Percentiles rank a stretch among this genome's conserved stretches.
These are phyloP conservation scores for Aspergillus indologenus DNA, from an alignment of 495 filamentous ascomycete genomes.

Conservation along the genomic window DNA sequence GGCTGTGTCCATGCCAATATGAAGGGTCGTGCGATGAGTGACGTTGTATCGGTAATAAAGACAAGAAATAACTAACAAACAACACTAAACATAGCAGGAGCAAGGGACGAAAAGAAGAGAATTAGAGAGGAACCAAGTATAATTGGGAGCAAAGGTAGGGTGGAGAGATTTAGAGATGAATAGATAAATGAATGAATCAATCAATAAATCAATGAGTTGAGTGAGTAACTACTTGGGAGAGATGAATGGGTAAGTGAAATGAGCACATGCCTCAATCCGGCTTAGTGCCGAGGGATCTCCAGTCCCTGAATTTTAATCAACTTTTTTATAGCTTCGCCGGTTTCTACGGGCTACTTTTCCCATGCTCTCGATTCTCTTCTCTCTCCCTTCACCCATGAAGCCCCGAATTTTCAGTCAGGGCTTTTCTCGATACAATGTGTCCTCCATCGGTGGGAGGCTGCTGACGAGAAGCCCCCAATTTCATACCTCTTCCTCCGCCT, in stretches of 20 bases:
- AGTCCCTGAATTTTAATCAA: not conserved
- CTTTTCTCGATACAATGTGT: conserved; percentile 14
- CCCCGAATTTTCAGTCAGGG: conserved; percentile 14
- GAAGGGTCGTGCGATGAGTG: no score
- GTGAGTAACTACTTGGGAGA: no score
- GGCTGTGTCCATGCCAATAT: conserved; percentile 9
- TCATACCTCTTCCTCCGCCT: conserved; percentile 22
- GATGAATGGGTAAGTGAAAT: no score
- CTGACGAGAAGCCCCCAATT: conserved; percentile 15
- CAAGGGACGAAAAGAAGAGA: not conserved
- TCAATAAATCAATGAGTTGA: no score
- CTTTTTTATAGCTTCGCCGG: conserved; percentile 6
- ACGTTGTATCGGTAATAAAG: not conserved
- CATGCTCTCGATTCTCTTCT: not conserved
- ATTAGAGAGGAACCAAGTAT: not conserved
- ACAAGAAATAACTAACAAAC: not conserved
- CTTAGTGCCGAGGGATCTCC: conserved; percentile 15
- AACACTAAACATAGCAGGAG: no score
- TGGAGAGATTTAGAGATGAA: conserved; percentile 3
- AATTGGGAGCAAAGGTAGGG: no score
- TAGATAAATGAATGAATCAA: conserved; percentile 3
- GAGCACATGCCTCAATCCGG: conserved; percentile 33
- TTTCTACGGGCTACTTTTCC: not conserved
- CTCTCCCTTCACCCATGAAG: conserved; percentile 27
- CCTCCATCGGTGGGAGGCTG: conserved; percentile 13